Percentiles rank a stretch among this genome's conserved stretches.
These are phyloP conservation scores for Ramularia endophylla DNA, from an alignment of 2,329 filamentous ascomycete species.

Conservation along the genomic window DNA sequence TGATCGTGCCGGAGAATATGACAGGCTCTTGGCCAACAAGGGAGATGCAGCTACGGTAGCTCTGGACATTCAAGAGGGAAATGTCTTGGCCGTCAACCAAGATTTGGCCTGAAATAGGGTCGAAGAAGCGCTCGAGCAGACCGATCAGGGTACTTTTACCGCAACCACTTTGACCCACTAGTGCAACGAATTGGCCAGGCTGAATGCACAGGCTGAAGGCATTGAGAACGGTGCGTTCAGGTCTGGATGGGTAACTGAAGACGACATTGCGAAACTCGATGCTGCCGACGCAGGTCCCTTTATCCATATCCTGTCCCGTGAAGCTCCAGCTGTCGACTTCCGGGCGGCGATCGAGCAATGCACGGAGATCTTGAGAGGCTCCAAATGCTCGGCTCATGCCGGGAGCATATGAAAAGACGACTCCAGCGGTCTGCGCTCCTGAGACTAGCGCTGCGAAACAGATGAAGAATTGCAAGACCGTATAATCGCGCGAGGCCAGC, in stretches of 20 bases:
- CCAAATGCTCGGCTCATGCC: constrained; percentile 91
- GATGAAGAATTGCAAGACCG: constrained; percentile 83
- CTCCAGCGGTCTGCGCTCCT: constrained; percentile 84
- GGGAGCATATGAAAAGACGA: constrained; percentile 81
- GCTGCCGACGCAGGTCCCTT: constrained; percentile 48
- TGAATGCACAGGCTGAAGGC: constrained; percentile 70
- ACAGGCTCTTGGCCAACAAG: constrained; percentile 94
- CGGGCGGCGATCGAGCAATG: constrained; percentile 4
- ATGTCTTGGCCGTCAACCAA: constrained; percentile 81
- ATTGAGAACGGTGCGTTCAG: constrained; percentile 83
- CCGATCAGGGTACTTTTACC: constrained; percentile 94
- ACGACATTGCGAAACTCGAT: constrained; percentile 88
- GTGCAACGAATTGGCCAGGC: constrained; percentile 76
- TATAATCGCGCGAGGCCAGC: constrained; percentile 65
- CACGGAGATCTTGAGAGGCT: constrained; percentile 51
- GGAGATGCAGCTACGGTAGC: constrained; percentile 76
- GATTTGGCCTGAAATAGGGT: constrained; percentile 73
- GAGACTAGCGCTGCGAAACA: constrained; percentile 86
- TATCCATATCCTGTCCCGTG: constrained; percentile 10
- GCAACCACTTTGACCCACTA: constrained; percentile 90
- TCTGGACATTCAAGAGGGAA: constrained; percentile 70
- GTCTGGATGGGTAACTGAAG: constrained; percentile 87
- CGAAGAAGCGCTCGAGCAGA: constrained; percentile 89
- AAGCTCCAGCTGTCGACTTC: constrained; percentile 27
- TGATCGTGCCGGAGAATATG: constrained; percentile 85